These are phyloP conservation scores for Ogataea zsoltii DNA, from an alignment of 805 yeast genomes.

Conservation along the genomic window DNA sequence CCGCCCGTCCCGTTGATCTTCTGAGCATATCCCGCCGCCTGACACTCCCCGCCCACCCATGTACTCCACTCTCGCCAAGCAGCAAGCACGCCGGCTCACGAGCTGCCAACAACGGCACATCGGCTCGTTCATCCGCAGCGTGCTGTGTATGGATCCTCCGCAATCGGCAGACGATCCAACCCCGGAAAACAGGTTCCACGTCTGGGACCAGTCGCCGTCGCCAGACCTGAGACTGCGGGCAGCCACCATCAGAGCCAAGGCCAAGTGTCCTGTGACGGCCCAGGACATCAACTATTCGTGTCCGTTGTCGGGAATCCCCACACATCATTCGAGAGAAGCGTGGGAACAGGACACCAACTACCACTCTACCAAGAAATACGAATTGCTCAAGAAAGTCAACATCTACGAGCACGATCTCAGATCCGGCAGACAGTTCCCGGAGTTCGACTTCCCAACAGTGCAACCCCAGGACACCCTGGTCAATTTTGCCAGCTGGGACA, in stretches of 20 bases:
- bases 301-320: conserved; percentile 94
- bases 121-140: conserved; percentile 38
- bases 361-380: conserved; percentile 65
- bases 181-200: conserved; percentile 70
- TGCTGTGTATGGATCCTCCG: conserved; percentile 56
- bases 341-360: conserved; percentile 82
- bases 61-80: background rate
- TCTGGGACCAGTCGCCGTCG: conserved; percentile 91
- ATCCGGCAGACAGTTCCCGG: conserved; percentile 92
- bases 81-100: background rate
- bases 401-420: conserved; percentile 93
- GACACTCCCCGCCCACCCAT: no score
- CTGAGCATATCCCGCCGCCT: no score
- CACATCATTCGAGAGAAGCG: conserved; percentile 87
- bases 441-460: conserved; percentile 85
- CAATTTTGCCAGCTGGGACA: conserved; percentile 86
- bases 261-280: conserved; percentile 87
- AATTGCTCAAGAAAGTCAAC: conserved; percentile 81
- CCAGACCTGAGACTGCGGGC: conserved; percentile 89
- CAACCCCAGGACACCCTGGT: conserved; percentile 75
- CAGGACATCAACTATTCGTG: conserved; percentile 81
- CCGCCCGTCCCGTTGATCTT: no score
- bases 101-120: conserved; percentile 22
- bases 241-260: conserved; percentile 82
- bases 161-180: conserved; percentile 68